phyloP scores from a whole-genome alignment of 2,329 filamentous ascomycete genomes.

The Neofusicoccum cordaticola region DNA sequence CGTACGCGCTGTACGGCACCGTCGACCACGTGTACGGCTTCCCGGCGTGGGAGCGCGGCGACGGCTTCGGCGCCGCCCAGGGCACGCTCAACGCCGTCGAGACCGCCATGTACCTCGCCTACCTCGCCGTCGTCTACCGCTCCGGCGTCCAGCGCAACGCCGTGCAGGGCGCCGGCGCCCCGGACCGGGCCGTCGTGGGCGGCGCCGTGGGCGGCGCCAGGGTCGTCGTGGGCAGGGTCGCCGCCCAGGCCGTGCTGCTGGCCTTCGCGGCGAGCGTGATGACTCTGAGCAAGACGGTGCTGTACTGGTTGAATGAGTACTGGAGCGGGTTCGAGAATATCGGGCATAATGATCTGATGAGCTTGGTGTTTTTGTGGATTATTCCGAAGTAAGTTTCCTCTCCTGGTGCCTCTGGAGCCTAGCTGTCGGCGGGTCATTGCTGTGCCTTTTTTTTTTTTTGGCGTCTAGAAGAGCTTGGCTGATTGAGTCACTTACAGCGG shows the following conservation, averaged over 20 bases:
- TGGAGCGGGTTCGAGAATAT: conserved; percentile 61
- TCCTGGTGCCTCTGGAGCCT: too few relatives aligned
- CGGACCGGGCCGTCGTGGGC: conserved; percentile 31
- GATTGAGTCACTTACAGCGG: conserved; percentile 42
- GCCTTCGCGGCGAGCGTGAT: conserved; percentile 59
- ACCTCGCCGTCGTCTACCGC: conserved; percentile 53
- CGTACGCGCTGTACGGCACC: conserved; percentile 76
- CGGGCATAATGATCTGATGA: conserved; percentile 57
- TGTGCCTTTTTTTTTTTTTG: neutral
- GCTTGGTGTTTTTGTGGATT: conserved; percentile 59
- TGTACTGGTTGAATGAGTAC: conserved; percentile 66
- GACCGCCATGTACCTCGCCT: conserved; percentile 62
- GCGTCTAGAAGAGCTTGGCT: neutral
- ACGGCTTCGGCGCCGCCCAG: conserved; percentile 79
- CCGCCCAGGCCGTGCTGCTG: conserved; percentile 56
- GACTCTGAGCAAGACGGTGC: conserved; percentile 65
- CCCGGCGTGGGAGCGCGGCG: conserved; percentile 63
- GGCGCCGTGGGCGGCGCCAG: conserved; percentile 50
- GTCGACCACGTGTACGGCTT: conserved; percentile 81
- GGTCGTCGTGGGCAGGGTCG: conserved; percentile 51
- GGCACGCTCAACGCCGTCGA: conserved; percentile 66
- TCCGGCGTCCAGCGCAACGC: conserved; percentile 19
- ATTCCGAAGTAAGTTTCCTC: conserved; percentile 60
- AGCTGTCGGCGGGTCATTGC: too few relatives aligned
- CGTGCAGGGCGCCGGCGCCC: conserved; percentile 38